These are phyloP conservation scores for Plasmodium sp. DNA, from an alignment of 169 alveolate species.

Conservation along the genomic window DNA sequence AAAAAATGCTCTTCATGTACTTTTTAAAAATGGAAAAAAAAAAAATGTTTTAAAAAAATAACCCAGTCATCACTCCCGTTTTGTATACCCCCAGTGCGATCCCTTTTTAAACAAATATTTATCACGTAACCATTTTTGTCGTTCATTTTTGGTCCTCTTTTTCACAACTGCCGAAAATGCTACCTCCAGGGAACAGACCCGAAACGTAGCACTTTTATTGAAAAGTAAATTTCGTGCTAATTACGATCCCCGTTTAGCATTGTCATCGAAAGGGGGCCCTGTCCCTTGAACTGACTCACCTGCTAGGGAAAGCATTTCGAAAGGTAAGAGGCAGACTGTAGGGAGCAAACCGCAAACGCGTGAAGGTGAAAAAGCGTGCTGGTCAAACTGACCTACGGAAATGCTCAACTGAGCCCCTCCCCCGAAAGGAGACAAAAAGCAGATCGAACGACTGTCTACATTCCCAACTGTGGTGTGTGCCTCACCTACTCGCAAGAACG, in stretches of 20 bases:
- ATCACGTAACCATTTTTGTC: not conserved
- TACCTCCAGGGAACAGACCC: not conserved
- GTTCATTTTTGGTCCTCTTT: not conserved
- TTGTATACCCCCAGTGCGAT: not conserved
- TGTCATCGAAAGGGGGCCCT: not conserved
- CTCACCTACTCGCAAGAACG: not conserved
- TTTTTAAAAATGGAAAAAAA: not conserved
- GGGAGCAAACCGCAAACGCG: not conserved
- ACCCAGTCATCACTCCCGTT: not conserved
- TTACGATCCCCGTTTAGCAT: not conserved
- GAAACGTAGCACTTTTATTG: not conserved
- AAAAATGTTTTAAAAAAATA: not conserved
- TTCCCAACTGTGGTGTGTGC: not conserved
- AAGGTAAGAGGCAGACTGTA: not conserved
- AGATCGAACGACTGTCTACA: not conserved
- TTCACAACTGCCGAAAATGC: not conserved
- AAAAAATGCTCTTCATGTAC: not conserved
- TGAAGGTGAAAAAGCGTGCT: not conserved
- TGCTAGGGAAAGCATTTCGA: not conserved
- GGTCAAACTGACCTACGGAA: not conserved
- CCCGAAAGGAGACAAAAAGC: not conserved
- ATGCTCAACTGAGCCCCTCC: not conserved
- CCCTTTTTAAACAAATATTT: not conserved
- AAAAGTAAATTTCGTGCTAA: not conserved
- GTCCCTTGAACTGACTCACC: not conserved